Evolutionary conservation across 2,329 filamentous ascomycete genomes (phyloP).

Genomic region (Cladosporium halotolerans): DNA sequence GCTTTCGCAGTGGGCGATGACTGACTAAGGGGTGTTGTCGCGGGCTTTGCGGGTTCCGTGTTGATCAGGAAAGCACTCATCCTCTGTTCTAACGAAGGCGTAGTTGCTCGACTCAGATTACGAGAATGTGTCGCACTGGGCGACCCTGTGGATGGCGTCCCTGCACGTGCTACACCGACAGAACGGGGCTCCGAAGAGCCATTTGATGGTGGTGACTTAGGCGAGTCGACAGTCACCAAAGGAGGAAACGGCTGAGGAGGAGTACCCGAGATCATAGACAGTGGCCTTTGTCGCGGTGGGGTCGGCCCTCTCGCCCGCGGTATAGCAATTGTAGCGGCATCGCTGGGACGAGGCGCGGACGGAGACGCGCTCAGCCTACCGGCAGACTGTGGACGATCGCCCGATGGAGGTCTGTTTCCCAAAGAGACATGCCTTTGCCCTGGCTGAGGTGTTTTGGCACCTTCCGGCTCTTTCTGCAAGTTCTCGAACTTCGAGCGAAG

Average conservation of each 20-base stretch:
- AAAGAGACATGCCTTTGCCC: slow-evolving; percentile 15
- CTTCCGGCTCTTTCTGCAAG: slow-evolving; percentile 40
- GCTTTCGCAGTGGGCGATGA: not conserved
- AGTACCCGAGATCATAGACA: slow-evolving; percentile 44
- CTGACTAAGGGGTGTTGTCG: slow-evolving; percentile 11
- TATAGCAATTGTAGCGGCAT: slow-evolving; percentile 19
- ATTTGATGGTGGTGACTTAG: slow-evolving; percentile 54
- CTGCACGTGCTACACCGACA: slow-evolving; percentile 7
- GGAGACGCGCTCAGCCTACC: slow-evolving; percentile 21
- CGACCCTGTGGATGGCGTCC: slow-evolving; percentile 6
- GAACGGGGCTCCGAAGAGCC: slow-evolving; percentile 31
- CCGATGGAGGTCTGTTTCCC: slow-evolving; percentile 1
- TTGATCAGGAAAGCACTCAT: slow-evolving; percentile 30
- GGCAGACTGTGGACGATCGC: slow-evolving; percentile 3
- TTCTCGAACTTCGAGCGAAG: slow-evolving; percentile 76
- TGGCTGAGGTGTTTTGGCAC: slow-evolving; percentile 15
- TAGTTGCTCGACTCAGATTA: slow-evolving; percentile 35
- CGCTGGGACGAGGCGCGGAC: slow-evolving; percentile 21
- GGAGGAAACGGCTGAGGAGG: slow-evolving; percentile 51
- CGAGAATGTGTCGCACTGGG: slow-evolving; percentile 13
- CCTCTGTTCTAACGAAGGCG: slow-evolving; percentile 36
- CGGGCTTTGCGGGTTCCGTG: slow-evolving; percentile 13
- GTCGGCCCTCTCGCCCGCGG: slow-evolving; percentile 26
- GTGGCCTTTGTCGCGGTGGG: slow-evolving; percentile 36
- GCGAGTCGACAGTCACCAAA: slow-evolving; percentile 62